Evolutionary conservation across 1,139 yeast genomes (phyloP), one percentile per base, ranked within the genome.

Genomic region (Geotrichum aggregatum): DNA sequence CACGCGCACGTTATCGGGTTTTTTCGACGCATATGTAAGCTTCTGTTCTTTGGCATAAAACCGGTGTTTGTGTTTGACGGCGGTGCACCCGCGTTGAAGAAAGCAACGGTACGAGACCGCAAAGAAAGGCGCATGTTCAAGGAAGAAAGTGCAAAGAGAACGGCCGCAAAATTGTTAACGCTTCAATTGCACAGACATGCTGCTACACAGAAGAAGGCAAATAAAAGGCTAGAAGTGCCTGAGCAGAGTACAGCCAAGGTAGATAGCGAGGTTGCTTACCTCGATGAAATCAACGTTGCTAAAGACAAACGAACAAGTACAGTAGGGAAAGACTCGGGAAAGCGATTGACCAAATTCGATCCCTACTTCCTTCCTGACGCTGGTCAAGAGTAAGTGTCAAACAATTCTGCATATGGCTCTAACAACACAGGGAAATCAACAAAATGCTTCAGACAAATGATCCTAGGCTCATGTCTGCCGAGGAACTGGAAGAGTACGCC

Each of bases 1-100:
- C 86, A 82, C 58, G 84, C 97, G 0, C 98, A 94, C 67, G 80
- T 92, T 19, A 85, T 91, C 26, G 99, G 99, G 10, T 94, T 94
- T 65, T 92, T 92, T 67, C 73, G 98, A 59, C 76, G 99, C 54
- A 89, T 94, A 13, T 91, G 98, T 71, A 94, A 94, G 63, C 71
- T 94, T 54, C 69, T 94, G 18, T 94, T 82, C 66, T 87, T 83
- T 71, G 98, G 98, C 0, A 88, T 94, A 31, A 77, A 75, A 53
- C 98, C 99, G 0, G 86, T 94, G 11, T 94, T 94, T 75, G 96
- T 94, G 0, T 94, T 94, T 71, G 99, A 94, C 71, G 99, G 99
- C 19, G 96, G 95, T 1, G 98, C 96, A 0, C 98, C 98, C 0
- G 76, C 77, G 0, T 71, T 92, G 63, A 94, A 94, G 70, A 74